Evolutionary conservation across 306 rosid genomes (phyloP).

Genomic region (Lathyrus oleraceus): DNA sequence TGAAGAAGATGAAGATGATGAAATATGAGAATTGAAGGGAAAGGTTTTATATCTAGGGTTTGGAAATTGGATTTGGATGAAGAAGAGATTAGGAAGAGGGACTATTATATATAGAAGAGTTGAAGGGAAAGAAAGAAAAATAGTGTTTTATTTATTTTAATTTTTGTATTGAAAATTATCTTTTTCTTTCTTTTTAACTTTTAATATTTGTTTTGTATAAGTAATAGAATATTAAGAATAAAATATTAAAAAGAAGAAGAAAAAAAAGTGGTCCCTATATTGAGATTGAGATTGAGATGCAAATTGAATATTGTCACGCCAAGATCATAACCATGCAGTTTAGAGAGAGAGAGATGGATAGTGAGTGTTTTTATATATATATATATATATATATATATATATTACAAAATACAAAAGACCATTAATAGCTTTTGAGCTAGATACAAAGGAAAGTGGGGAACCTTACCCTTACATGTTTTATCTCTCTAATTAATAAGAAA

Average conservation of each 20-base stretch:
- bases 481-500: conserved; percentile 9
- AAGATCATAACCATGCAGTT: conserved; percentile 77
- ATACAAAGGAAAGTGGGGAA: conserved; percentile 58
- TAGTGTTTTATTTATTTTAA: not conserved
- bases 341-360: conserved; percentile 76
- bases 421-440: conserved; percentile 62
- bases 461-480: conserved; percentile 30
- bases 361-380: conserved; percentile 54
- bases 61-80: conserved; percentile 36
- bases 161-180: not conserved
- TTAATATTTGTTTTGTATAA: conserved; percentile 40
- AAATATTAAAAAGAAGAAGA: conserved; percentile 36
- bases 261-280: conserved; percentile 69
- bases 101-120: conserved; percentile 56
- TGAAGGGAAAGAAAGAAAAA: conserved; percentile 19
- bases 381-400: too few species aligned
- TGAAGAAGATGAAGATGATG: not conserved
- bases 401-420: conserved; percentile 53
- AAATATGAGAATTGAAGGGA: conserved; percentile 22
- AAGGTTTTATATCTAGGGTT: conserved; percentile 55
- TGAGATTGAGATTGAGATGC: conserved; percentile 42
- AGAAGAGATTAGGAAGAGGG: conserved; percentile 43
- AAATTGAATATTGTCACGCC: conserved; percentile 97
- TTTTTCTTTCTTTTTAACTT: conserved; percentile 15
- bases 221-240: conserved; percentile 44